Percentiles rank a stretch among this genome's conserved stretches.
Evolutionary conservation across 1,139 yeast species (phyloP).

Genomic region (Debaryomycetaceae sp.): DNA sequence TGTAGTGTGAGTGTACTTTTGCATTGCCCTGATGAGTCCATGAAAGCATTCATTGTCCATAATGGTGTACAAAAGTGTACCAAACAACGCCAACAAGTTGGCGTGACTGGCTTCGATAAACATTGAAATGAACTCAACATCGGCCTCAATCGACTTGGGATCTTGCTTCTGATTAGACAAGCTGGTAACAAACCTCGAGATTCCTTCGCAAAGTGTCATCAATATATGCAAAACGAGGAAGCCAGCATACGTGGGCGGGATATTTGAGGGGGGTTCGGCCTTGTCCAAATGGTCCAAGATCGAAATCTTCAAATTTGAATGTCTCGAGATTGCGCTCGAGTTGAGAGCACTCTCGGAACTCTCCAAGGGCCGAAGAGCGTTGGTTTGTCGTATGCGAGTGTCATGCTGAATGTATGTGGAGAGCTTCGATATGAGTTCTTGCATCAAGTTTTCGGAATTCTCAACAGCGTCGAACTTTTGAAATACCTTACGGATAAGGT

Average conservation of each 20-base stretch:
- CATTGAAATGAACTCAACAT: constrained; percentile 35
- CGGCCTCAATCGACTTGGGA: constrained; percentile 25
- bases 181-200: constrained; percentile 51
- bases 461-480: constrained; percentile 58
- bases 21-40: constrained; percentile 62
- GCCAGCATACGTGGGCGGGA: constrained; percentile 60
- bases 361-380: constrained; percentile 5
- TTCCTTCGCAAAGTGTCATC: constrained; percentile 61
- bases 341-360: not conserved
- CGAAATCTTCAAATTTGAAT: constrained; percentile 44
- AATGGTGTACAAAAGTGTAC: constrained; percentile 55
- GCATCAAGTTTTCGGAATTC: constrained; percentile 55
- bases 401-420: constrained; percentile 17
- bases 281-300: constrained; percentile 78
- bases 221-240: constrained; percentile 56
- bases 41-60: constrained; percentile 68
- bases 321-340: constrained; percentile 13
- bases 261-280: constrained; percentile 56
- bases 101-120: constrained; percentile 43
- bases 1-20: constrained; percentile 74
- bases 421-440: constrained; percentile 52
- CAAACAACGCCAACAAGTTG: constrained; percentile 43
- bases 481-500: constrained; percentile 49
- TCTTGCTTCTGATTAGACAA: constrained; percentile 26
- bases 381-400: constrained; percentile 1